A percentile compares a stretch with the other conserved stretches of the same genome.
Evolutionary conservation across 345 rosid genomes (phyloP).

Genomic region (Stellera chamaejasme): DNA sequence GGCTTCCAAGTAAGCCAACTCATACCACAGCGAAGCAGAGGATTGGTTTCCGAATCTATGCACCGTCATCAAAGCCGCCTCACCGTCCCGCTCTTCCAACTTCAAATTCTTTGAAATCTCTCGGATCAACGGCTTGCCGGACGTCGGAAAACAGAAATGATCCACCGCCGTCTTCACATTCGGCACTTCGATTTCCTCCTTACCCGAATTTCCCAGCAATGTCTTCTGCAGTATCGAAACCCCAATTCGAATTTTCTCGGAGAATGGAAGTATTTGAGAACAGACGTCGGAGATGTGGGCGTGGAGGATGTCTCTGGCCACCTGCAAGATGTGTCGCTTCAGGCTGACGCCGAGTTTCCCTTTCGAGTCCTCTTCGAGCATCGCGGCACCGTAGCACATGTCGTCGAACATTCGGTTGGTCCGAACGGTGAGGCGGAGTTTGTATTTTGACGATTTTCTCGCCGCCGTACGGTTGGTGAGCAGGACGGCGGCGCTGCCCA

Average conservation of each 20-base stretch:
- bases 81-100: slow-evolving; percentile 29
- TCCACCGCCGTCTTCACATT: slow-evolving; percentile 34
- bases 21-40: slow-evolving; percentile 49
- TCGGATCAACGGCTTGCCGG: slow-evolving; percentile 33
- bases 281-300: slow-evolving; percentile 28
- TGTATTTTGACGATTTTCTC: slow-evolving; percentile 29
- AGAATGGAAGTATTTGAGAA: slow-evolving; percentile 24
- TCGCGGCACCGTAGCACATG: slow-evolving; percentile 22
- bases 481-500: slow-evolving; percentile 51
- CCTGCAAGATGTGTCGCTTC: slow-evolving; percentile 28
- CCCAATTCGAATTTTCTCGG: slow-evolving; percentile 22
- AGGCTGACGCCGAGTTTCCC: slow-evolving; percentile 50
- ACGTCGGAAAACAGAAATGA: slow-evolving; percentile 45
- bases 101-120: slow-evolving; percentile 39
- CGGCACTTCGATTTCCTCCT: slow-evolving; percentile 35
- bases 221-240: slow-evolving; percentile 21
- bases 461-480: slow-evolving; percentile 35
- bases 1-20: slow-evolving; percentile 43
- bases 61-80: slow-evolving; percentile 44
- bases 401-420: slow-evolving; percentile 37
- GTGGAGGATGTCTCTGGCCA: slow-evolving; percentile 29
- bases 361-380: slow-evolving; percentile 40
- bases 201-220: slow-evolving; percentile 16
- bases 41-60: slow-evolving; percentile 59
- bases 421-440: slow-evolving; percentile 21